Evolutionary conservation across 177 flowering plant species (phyloP).

Genomic region (Vitis hybrid): DNA sequence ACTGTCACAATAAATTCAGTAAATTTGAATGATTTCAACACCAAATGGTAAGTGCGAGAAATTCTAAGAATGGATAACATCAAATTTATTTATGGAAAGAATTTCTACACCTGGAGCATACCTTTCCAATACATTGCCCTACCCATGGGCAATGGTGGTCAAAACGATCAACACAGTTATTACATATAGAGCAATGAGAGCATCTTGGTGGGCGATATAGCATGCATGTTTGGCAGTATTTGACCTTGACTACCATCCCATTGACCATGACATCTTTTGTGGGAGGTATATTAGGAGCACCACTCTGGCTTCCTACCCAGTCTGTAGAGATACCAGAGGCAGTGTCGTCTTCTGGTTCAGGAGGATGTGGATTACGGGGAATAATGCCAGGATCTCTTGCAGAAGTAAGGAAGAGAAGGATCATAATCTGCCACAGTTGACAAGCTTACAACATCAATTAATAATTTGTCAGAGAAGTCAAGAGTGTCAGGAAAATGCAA

Average conservation of each 20-base stretch:
- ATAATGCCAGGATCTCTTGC: conserved; percentile 75
- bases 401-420: conserved; percentile 64
- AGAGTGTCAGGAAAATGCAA: background rate
- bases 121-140: conserved; percentile 61
- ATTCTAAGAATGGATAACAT: too few relatives aligned
- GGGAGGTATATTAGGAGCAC: conserved; percentile 39
- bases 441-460: conserved; percentile 6
- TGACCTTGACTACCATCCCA: conserved; percentile 55
- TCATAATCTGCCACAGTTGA: conserved; percentile 34
- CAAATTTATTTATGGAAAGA: background rate
- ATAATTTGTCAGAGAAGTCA: background rate
- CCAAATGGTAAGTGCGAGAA: too few relatives aligned
- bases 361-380: conserved; percentile 67
- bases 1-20: too few relatives aligned
- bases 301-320: conserved; percentile 38
- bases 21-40: too few relatives aligned
- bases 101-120: conserved; percentile 14
- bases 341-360: conserved; percentile 54
- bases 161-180: conserved; percentile 74
- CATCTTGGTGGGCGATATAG: conserved; percentile 71
- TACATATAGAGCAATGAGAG: conserved; percentile 74
- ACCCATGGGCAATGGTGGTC: conserved; percentile 91
- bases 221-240: conserved; percentile 76
- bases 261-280: conserved; percentile 60
- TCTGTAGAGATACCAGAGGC: conserved; percentile 38